These are phyloP conservation scores for Scortechinia acanthostroma DNA, from an alignment of 2,329 filamentous ascomycete genomes.

Conservation along the genomic window DNA sequence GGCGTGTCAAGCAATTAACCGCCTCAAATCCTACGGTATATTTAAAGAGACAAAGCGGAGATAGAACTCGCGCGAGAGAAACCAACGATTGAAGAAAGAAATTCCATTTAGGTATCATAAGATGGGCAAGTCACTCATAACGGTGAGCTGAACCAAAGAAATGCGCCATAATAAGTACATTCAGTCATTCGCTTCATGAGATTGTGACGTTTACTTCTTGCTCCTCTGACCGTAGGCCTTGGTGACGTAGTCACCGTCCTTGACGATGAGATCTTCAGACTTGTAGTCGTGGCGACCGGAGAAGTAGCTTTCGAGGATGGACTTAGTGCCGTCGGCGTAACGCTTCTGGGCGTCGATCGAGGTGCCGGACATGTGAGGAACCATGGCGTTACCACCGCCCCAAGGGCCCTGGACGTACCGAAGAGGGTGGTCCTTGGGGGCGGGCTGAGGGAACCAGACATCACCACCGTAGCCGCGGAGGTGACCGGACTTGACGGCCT, in stretches of 20 bases:
- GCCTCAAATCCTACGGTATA: no score
- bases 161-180: constrained; percentile 50
- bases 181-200: constrained; percentile 55
- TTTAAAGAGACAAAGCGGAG: neutral
- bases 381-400: constrained; percentile 97
- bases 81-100: neutral
- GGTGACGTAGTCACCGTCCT: constrained; percentile 86
- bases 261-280: constrained; percentile 83
- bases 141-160: no score
- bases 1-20: no score
- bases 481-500: constrained; percentile 83
- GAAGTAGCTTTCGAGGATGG: constrained; percentile 87
- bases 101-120: neutral
- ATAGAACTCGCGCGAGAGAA: neutral
- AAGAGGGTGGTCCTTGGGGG: constrained; percentile 84
- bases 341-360: constrained; percentile 96
- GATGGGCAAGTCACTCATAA: neutral
- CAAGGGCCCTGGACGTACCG: constrained; percentile 89
- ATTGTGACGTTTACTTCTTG: neutral
- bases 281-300: constrained; percentile 80
- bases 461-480: constrained; percentile 83
- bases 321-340: constrained; percentile 81
- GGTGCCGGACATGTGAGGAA: constrained; percentile 96
- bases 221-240: constrained; percentile 76
- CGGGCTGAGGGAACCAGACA: constrained; percentile 97